Evolutionary conservation across 352 stramenopile species (phyloP).

Genomic region (Peronospora destructor): DNA sequence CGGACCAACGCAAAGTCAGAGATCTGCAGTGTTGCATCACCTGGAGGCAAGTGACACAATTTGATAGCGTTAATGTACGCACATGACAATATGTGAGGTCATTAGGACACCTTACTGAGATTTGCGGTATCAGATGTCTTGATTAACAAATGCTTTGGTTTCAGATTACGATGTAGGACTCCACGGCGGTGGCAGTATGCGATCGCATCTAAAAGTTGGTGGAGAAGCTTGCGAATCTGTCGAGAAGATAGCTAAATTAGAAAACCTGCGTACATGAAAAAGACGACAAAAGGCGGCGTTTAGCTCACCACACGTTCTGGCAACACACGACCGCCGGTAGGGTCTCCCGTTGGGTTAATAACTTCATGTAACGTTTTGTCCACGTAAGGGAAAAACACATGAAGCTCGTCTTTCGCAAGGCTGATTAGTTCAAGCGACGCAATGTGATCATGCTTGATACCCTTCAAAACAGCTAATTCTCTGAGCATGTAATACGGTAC

Average conservation of each 20-base stretch:
- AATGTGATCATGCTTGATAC: slow-evolving; percentile 86
- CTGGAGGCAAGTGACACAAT: slow-evolving; percentile 12
- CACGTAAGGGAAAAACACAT: slow-evolving; percentile 88
- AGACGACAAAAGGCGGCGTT: slow-evolving; percentile 4
- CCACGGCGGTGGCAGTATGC: slow-evolving; percentile 84
- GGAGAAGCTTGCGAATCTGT: slow-evolving; percentile 71
- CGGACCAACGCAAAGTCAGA: slow-evolving; percentile 87
- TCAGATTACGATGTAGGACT: slow-evolving; percentile 87
- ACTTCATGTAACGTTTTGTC: slow-evolving; percentile 88
- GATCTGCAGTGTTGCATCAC: slow-evolving; percentile 70
- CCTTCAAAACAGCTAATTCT: slow-evolving; percentile 83
- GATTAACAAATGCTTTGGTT: slow-evolving; percentile 87
- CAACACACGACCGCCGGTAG: slow-evolving; percentile 65
- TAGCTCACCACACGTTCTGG: slow-evolving; percentile 61
- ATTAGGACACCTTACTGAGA: slow-evolving; percentile 36
- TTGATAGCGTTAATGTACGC: slow-evolving; percentile 1
- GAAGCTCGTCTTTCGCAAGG: slow-evolving; percentile 78
- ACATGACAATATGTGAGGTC: not conserved
- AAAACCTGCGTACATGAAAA: not conserved
- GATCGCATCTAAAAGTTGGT: slow-evolving; percentile 84
- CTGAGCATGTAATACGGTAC: slow-evolving; percentile 91
- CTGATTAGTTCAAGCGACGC: slow-evolving; percentile 84
- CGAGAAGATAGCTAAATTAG: slow-evolving; percentile 6
- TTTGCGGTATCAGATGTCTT: slow-evolving; percentile 54
- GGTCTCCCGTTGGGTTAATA: slow-evolving; percentile 85